Conservation (phyloP, 305 asterid genomes). For the Fraxinus sp. region DNA sequence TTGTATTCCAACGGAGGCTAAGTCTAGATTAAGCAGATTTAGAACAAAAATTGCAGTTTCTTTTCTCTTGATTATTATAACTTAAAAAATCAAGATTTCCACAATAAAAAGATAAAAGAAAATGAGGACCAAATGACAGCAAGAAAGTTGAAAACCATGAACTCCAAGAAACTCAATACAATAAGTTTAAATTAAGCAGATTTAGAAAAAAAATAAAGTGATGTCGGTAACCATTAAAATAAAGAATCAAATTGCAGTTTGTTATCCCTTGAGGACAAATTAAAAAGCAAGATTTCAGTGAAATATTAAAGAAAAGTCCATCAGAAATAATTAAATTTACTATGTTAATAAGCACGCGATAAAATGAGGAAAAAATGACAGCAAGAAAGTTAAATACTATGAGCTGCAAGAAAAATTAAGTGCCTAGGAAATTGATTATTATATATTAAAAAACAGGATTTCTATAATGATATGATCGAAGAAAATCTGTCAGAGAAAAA, state of each 20-base stretch:
- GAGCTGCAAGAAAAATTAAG: background rate
- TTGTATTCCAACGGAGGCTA: background rate
- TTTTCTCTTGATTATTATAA: background rate
- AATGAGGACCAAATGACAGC: background rate
- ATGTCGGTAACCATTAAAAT: background rate
- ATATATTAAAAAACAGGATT: background rate
- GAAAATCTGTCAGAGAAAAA: background rate
- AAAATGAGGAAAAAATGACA: background rate
- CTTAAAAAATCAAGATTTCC: background rate
- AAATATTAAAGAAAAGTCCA: background rate
- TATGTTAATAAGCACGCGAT: background rate
- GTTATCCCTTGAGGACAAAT: background rate
- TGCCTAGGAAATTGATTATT: background rate
- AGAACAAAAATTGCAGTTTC: background rate
- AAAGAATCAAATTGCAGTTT: background rate
- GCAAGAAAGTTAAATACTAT: background rate
- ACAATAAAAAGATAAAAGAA: background rate
- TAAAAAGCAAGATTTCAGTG: background rate
- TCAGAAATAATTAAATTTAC: background rate
- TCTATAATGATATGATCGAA: background rate
- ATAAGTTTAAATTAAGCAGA: background rate
- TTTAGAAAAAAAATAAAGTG: background rate
- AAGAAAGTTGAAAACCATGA: slow-evolving; percentile 22
- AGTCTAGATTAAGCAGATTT: background rate
- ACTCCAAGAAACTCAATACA: slow-evolving; percentile 16